phyloP scores from a whole-genome alignment of 768 basidiomycete genomes.

The Phallus indusiatus region DNA sequence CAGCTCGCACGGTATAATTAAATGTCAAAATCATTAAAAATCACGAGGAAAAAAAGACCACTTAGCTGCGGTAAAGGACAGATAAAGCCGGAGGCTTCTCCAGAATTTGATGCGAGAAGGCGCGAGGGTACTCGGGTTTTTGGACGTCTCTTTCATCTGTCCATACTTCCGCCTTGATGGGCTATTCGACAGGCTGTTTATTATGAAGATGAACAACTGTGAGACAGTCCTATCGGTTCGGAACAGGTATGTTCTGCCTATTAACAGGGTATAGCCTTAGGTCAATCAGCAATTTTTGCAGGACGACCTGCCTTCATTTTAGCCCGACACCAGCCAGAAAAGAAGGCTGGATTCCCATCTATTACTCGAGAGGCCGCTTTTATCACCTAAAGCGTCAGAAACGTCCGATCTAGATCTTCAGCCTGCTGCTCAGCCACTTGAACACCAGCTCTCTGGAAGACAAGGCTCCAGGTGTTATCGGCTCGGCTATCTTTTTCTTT shows the following conservation, averaged over 20 bases:
- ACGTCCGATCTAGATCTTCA: no score
- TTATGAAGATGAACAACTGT: neutral
- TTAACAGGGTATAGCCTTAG: neutral
- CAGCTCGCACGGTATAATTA: neutral
- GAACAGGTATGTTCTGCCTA: neutral
- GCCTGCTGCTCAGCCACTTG: no score
- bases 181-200: neutral
- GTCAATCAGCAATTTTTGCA: no score
- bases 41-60: neutral
- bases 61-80: neutral
- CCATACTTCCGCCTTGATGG: neutral
- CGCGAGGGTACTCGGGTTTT: neutral
- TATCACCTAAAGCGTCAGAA: no score
- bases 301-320: no score
- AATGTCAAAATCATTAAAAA: neutral
- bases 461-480: no score
- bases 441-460: no score
- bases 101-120: neutral
- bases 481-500: no score
- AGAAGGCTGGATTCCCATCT: no score
- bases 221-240: neutral
- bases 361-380: no score
- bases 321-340: no score
- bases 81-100: neutral
- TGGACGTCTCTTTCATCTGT: neutral